These are phyloP conservation scores for Penicillium arizonense DNA, from an alignment of 495 filamentous ascomycete species.

Conservation along the genomic window DNA sequence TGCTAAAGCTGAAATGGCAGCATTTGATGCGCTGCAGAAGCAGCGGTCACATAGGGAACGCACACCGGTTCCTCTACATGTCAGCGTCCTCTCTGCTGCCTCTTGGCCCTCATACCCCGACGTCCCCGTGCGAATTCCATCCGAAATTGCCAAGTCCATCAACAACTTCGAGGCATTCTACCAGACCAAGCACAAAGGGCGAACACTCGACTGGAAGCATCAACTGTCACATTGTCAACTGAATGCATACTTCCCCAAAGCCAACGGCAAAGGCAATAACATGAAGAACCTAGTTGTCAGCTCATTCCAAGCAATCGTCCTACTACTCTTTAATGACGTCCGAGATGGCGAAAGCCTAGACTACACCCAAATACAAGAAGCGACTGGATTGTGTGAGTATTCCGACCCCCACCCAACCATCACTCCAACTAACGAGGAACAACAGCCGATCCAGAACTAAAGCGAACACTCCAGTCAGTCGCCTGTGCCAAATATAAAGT, in stretches of 20 bases:
- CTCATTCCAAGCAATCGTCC: constrained; percentile 85
- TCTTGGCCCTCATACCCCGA: constrained; percentile 94
- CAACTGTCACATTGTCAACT: constrained; percentile 84
- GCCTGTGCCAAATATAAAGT: constrained; percentile 87
- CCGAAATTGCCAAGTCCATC: constrained; percentile 64
- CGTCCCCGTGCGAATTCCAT: constrained; percentile 70
- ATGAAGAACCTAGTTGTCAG: constrained; percentile 83
- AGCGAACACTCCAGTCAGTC: constrained; percentile 88
- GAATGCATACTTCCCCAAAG: constrained; percentile 65
- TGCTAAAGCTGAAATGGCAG: constrained; percentile 76
- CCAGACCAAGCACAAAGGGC: constrained; percentile 78
- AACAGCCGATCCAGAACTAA: constrained; percentile 69
- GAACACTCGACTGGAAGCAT: constrained; percentile 89
- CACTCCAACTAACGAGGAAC: constrained; percentile 19
- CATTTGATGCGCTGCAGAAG: constrained; percentile 61
- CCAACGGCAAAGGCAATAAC: constrained; percentile 36
- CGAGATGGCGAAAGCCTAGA: constrained; percentile 52
- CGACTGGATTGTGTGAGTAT: constrained; percentile 63
- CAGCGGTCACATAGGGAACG: constrained; percentile 44
- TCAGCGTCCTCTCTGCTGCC: constrained; percentile 79
- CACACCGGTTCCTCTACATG: constrained; percentile 66
- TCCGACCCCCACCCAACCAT: constrained; percentile 11
- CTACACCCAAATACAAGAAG: constrained; percentile 67
- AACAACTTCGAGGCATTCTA: constrained; percentile 79
- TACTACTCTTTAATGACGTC: constrained; percentile 86